Percentiles rank a stretch among this genome's conserved stretches.
These are phyloP conservation scores for Diaporthe sp. DNA, from an alignment of 2,329 filamentous ascomycete genomes.

Conservation along the genomic window DNA sequence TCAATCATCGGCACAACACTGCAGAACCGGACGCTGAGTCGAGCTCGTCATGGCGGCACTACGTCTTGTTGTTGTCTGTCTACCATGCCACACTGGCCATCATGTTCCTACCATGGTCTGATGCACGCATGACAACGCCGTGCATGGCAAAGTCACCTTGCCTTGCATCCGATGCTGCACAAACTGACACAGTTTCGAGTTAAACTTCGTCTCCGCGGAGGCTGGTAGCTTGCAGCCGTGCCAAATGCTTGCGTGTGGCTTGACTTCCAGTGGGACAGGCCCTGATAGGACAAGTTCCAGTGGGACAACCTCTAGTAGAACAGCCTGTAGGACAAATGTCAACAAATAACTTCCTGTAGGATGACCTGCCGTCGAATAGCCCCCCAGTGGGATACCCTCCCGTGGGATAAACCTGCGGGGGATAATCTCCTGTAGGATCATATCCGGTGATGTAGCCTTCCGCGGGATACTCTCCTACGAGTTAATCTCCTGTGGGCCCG, in stretches of 20 bases:
- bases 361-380: not conserved
- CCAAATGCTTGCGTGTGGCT: not conserved
- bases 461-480: too few species aligned
- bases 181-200: not conserved
- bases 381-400: too few species aligned
- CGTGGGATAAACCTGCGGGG: too few species aligned
- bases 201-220: not conserved
- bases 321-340: too few species aligned
- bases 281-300: not conserved
- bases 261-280: not conserved
- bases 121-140: conserved; percentile 4
- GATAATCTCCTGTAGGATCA: too few species aligned
- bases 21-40: not conserved
- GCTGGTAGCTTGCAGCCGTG: not conserved
- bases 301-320: not conserved
- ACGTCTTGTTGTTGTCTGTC: not conserved
- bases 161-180: not conserved
- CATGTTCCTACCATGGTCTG: not conserved
- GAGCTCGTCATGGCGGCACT: not conserved
- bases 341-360: too few species aligned
- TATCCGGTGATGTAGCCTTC: too few species aligned
- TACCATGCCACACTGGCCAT: not conserved
- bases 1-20: not conserved
- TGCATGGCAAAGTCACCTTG: not conserved
- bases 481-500: too few species aligned